A percentile compares a stretch with the other conserved stretches of the same genome.
Conservation (phyloP, 2,329 filamentous ascomycete genomes). For the Fusarium anthophilum region DNA sequence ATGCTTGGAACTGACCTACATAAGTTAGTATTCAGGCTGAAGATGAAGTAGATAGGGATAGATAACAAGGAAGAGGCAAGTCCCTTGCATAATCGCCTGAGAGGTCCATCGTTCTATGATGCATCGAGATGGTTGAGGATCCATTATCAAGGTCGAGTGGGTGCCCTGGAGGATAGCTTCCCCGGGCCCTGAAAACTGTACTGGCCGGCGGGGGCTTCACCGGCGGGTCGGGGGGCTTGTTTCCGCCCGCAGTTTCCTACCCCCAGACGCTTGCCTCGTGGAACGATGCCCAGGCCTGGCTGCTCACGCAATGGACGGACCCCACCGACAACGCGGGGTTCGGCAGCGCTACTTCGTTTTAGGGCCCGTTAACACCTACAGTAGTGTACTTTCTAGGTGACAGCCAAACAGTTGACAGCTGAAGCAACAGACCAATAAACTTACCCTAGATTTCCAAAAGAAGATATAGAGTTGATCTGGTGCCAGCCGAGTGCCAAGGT, state of each 20-base stretch:
- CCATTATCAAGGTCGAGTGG: not conserved
- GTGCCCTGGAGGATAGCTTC: slow-evolving; percentile 9
- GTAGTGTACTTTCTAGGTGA: slow-evolving; percentile 12
- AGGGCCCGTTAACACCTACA: slow-evolving; percentile 22
- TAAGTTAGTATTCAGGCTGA: slow-evolving; percentile 1
- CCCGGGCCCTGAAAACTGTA: slow-evolving; percentile 1
- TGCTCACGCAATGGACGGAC: slow-evolving; percentile 4
- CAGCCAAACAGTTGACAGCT: slow-evolving; percentile 17
- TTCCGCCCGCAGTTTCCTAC: not conserved
- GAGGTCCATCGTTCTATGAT: not conserved
- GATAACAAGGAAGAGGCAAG: not conserved
- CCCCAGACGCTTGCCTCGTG: slow-evolving; percentile 17
- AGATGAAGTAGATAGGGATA: not conserved
- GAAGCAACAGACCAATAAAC: slow-evolving; percentile 11
- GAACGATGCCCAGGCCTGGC: slow-evolving; percentile 18
- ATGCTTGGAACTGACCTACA: slow-evolving; percentile 3
- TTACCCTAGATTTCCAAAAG: slow-evolving; percentile 21
- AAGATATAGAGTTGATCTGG: not conserved
- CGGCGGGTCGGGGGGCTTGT: not conserved
- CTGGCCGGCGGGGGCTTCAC: not conserved
- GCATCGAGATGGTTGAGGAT: not conserved
- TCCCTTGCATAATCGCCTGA: slow-evolving; percentile 15
- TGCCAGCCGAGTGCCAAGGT: not conserved
- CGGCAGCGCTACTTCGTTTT: slow-evolving; percentile 30
- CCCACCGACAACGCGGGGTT: slow-evolving; percentile 38